Evolutionary conservation across 805 yeast genomes (phyloP).

Genomic region (Starmerella geochares): DNA sequence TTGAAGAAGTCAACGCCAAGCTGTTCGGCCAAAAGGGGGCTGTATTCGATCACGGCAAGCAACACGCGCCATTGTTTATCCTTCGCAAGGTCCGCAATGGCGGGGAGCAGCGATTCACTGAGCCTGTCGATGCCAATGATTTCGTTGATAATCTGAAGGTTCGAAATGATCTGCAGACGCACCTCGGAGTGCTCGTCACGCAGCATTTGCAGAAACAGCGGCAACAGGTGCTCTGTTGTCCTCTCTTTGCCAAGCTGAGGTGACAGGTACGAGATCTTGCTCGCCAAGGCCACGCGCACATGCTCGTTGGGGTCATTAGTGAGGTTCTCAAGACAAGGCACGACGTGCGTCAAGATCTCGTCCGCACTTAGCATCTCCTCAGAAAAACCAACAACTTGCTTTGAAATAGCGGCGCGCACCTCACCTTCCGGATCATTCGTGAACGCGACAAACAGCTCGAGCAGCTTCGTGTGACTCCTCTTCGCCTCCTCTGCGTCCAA

Average conservation of each 20-base stretch:
- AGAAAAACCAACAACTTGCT: conserved; percentile 60
- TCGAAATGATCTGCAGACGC: conserved; percentile 83
- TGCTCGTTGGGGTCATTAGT: conserved; percentile 86
- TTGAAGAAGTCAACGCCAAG: conserved; percentile 88
- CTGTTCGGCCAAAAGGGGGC: conserved; percentile 88
- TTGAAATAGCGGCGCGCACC: conserved; percentile 88
- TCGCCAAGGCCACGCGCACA: conserved; percentile 86
- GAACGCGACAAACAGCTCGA: conserved; percentile 61
- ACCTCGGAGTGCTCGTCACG: conserved; percentile 97
- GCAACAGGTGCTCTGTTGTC: conserved; percentile 72
- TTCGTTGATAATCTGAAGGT: conserved; percentile 82
- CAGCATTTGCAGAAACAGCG: conserved; percentile 82
- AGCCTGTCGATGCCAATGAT: conserved; percentile 85
- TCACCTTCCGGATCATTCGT: conserved; percentile 93
- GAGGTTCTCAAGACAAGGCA: conserved; percentile 74
- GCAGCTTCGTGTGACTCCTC: conserved; percentile 45
- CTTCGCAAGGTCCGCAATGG: conserved; percentile 89
- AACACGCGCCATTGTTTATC: conserved; percentile 98
- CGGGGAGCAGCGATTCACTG: conserved; percentile 83
- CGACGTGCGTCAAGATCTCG: conserved; percentile 53
- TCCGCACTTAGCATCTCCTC: conserved; percentile 32
- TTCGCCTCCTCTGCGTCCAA: conserved; percentile 34
- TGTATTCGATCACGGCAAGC: conserved; percentile 90
- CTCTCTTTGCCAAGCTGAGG: conserved; percentile 75
- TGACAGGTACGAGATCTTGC: conserved; percentile 75